Evolutionary conservation across 2,329 filamentous ascomycete species (phyloP), one percentile per base, ranked within the genome.

Genomic region (Alternaria incomplexa): DNA sequence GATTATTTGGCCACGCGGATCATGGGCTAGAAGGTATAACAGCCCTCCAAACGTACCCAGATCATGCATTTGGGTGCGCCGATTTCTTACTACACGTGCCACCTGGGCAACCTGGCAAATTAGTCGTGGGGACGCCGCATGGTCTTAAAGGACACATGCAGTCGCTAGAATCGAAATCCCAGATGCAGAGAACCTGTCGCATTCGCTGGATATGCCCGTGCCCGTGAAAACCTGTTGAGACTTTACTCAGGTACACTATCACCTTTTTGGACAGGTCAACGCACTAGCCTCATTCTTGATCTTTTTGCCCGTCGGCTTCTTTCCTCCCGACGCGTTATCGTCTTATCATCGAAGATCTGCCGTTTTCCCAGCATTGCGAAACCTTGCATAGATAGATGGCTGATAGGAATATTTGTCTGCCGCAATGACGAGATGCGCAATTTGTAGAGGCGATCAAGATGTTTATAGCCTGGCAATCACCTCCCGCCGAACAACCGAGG

Each of bases 241-340:
- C 22, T 20, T 40, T 40, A 40, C 36, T 17, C 36, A 40, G 1
- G 36, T 40, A 40, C 36, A 40, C 51, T 28, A 47, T 12, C 22
- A 15, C 13, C 25, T 22, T 15, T 17, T 47, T 10, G 28, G 10
- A 28, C 32, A 56, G 30, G 58, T 56, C n/a, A n/a, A 17, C 7
- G 25, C 15, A 30, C 44, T 40, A 22, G 28, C 44, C 15, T 22
- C 44, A 17, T 44, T 48, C 57, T 22, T 15, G 6, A 26, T 32
- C 26, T 44, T 44, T 22, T 17, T 46, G 26, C 30, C 46, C 15
- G 30, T 61, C 51, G 52, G 58, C 58, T 50, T 44, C 56, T 61
- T 61, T 61, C 25, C 20, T 61, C 25, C 58, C 58, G 58, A 56
- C 3, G 26, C 26, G 30, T 26, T 51, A 50, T 56, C 58, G 25